Evolutionary conservation across 129 eudicot genomes (phyloP).

Genomic region (Lactuca sativa): DNA sequence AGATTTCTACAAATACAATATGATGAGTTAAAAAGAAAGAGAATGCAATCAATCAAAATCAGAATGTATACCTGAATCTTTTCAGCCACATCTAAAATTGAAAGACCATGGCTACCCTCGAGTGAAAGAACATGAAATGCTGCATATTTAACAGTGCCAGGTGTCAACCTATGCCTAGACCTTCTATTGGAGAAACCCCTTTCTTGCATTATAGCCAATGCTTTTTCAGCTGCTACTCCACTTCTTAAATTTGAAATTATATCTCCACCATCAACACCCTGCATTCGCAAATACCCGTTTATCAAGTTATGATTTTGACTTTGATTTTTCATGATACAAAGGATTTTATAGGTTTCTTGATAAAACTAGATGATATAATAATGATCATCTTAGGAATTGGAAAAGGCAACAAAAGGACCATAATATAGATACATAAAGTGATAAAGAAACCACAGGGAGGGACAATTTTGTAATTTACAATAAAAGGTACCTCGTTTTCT

Average conservation of each 20-base stretch:
- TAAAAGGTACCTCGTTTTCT: constrained; percentile 59
- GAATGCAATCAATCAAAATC: not conserved
- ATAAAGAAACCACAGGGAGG: not conserved
- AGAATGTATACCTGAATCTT: constrained; percentile 65
- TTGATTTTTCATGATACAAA: too few species aligned
- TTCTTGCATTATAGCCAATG: constrained; percentile 79
- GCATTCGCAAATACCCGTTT: constrained; percentile 3
- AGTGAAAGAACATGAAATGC: constrained; percentile 90
- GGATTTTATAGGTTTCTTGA: not conserved
- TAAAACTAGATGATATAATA: not conserved
- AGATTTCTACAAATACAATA: constrained; percentile 51
- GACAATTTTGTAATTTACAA: not conserved
- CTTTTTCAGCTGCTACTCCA: constrained; percentile 86
- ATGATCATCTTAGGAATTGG: too few species aligned
- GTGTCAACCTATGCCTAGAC: constrained; percentile 93
- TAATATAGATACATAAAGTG: not conserved
- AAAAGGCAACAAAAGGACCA: too few species aligned
- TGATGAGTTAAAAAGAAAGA: not conserved
- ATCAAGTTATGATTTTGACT: too few species aligned
- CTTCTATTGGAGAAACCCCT: constrained; percentile 83
- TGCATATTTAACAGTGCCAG: constrained; percentile 96
- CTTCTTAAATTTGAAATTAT: constrained; percentile 67
- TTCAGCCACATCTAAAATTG: constrained; percentile 80
- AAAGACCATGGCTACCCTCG: constrained; percentile 83
- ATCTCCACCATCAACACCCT: constrained; percentile 72